phyloP scores from a whole-genome alignment of 2,329 filamentous ascomycete genomes.

The Daldinia sp. region DNA sequence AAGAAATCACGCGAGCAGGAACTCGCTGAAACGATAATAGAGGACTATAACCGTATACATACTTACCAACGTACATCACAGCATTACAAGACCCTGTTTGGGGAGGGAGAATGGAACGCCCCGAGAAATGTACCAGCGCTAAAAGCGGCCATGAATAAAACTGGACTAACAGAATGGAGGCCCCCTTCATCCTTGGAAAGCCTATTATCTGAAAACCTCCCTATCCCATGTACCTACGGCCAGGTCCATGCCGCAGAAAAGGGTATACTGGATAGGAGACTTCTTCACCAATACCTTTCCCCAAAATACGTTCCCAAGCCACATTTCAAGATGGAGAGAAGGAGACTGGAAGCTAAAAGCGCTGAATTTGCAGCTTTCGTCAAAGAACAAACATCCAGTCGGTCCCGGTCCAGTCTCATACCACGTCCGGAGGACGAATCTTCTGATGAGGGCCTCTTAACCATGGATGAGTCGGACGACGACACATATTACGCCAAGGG shows the following conservation, averaged over 20 bases:
- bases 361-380: constrained; percentile 31
- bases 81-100: constrained; percentile 4
- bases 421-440: constrained; percentile 33
- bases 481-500: background rate
- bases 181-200: constrained; percentile 16
- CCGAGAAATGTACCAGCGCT: background rate
- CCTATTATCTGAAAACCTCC: constrained; percentile 14
- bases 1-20: constrained; percentile 1
- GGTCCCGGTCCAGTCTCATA: constrained; percentile 9
- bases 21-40: constrained; percentile 3
- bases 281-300: constrained; percentile 23
- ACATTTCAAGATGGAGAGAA: constrained; percentile 35
- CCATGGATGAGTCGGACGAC: background rate
- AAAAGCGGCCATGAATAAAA: constrained; percentile 1
- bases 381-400: constrained; percentile 3
- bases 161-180: constrained; percentile 27
- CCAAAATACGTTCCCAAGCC: constrained; percentile 33
- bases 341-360: constrained; percentile 24
- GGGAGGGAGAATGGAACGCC: constrained; percentile 1
- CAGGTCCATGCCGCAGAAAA: constrained; percentile 18
- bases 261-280: constrained; percentile 27
- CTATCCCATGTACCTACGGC: background rate
- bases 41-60: background rate
- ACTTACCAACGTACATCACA: background rate
- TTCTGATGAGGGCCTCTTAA: constrained; percentile 30